Conservation (phyloP, 2,329 filamentous ascomycete species). For the Chrysoporthe deuterocubensis region DNA sequence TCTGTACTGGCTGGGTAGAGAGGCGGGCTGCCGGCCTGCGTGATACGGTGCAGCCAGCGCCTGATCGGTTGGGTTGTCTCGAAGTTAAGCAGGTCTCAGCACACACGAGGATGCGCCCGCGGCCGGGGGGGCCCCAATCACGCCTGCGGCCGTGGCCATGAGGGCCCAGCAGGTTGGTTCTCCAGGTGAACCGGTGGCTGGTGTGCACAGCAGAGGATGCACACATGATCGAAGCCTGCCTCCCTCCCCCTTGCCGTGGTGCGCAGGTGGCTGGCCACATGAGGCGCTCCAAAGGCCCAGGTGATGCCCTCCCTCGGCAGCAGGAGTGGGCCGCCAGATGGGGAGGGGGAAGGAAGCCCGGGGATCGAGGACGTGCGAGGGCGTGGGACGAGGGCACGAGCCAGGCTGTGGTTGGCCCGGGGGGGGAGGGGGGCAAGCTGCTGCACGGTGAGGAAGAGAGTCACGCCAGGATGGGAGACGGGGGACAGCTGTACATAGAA, state of each 20-base stretch:
- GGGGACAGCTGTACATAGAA: no score
- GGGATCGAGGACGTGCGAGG: constrained; percentile 3
- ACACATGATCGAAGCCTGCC: neutral
- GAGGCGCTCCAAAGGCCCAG: neutral
- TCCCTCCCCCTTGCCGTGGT: neutral
- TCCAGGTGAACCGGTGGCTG: constrained; percentile 11
- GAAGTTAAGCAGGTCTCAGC: neutral
- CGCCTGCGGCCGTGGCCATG: neutral
- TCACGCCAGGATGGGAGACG: neutral
- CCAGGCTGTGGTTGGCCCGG: neutral
- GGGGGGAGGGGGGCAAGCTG: neutral
- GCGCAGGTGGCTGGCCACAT: neutral
- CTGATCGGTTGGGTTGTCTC: neutral
- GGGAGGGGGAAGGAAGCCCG: neutral
- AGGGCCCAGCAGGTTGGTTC: neutral
- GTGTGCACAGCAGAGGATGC: neutral
- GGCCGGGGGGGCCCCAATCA: neutral
- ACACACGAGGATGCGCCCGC: neutral
- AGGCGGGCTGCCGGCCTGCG: no score
- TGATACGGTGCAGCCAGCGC: no score
- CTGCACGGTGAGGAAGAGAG: neutral
- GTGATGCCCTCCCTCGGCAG: neutral
- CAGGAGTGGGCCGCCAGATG: neutral
- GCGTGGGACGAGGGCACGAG: neutral
- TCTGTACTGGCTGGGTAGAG: neutral